Conservation (phyloP, 2,329 filamentous ascomycete genomes). For the Monosporascus sp. region DNA sequence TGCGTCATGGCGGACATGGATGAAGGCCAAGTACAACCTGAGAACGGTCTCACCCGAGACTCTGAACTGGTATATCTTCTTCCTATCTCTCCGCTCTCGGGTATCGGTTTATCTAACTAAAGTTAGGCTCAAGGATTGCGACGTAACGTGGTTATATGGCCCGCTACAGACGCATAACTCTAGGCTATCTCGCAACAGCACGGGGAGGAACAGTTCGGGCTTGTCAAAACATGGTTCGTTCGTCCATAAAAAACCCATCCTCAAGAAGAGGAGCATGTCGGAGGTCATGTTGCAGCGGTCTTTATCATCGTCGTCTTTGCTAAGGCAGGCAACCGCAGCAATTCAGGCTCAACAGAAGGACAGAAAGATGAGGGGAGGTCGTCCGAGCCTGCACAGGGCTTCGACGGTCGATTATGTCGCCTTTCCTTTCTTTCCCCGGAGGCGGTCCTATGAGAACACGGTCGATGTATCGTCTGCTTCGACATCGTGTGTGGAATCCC, state of each 20-base stretch:
- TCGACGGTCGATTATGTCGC: constrained; percentile 61
- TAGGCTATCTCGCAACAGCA: constrained; percentile 43
- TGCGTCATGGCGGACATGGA: constrained; percentile 95
- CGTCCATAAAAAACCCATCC: constrained; percentile 78
- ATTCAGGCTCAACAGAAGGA: constrained; percentile 74
- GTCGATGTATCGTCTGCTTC: constrained; percentile 61
- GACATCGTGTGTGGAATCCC: constrained; percentile 63
- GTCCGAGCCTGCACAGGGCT: constrained; percentile 55
- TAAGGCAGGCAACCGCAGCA: constrained; percentile 83
- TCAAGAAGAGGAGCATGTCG: constrained; percentile 96
- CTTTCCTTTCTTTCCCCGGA: constrained; percentile 57
- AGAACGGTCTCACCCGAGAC: constrained; percentile 86
- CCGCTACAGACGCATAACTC: constrained; percentile 72
- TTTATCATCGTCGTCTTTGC: constrained; percentile 77
- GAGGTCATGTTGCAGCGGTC: constrained; percentile 91
- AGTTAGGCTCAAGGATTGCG: constrained; percentile 85
- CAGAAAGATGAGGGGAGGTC: constrained; percentile 39
- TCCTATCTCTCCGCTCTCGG: neutral
- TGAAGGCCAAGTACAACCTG: constrained; percentile 82
- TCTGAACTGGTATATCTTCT: constrained; percentile 73
- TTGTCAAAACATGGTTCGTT: constrained; percentile 58
- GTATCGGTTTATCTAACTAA: constrained; percentile 22
- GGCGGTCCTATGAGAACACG: constrained; percentile 55
- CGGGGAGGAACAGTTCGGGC: constrained; percentile 34
- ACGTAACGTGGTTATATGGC: constrained; percentile 96